phyloP scores from a whole-genome alignment of 805 yeast genomes.

The Clavispora fructus region DNA sequence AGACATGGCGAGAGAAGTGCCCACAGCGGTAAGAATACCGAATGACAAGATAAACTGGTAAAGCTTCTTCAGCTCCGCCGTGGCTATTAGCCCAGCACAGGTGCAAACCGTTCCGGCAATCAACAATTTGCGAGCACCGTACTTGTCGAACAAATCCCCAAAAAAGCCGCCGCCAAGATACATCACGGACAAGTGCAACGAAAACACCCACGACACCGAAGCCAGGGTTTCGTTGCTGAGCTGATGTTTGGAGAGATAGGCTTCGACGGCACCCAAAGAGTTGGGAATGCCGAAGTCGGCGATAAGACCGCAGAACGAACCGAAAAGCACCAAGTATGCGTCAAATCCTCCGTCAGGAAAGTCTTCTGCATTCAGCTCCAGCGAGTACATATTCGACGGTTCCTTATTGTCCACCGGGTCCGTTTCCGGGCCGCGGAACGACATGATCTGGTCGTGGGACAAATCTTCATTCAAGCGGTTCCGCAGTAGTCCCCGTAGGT shows the following conservation, averaged over 20 bases:
- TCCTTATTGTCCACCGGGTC: background rate
- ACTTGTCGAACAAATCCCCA: conserved; percentile 43
- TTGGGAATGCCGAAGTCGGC: conserved; percentile 19
- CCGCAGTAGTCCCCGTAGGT: background rate
- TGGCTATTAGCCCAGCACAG: conserved; percentile 37
- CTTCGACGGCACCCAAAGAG: conserved; percentile 18
- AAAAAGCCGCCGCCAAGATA: conserved; percentile 28
- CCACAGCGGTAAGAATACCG: conserved; percentile 45
- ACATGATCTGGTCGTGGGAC: background rate
- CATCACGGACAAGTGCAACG: conserved; percentile 15
- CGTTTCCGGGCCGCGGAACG: background rate
- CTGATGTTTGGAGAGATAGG: conserved; percentile 16
- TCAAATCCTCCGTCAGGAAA: conserved; percentile 22
- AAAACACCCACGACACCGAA: conserved; percentile 19
- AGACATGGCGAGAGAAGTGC: conserved; percentile 37
- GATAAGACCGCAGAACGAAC: conserved; percentile 17
- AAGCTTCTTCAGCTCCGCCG: conserved; percentile 38
- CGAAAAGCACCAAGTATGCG: conserved; percentile 20
- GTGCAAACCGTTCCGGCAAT: conserved; percentile 32
- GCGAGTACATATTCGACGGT: conserved; percentile 10
- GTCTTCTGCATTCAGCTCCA: conserved; percentile 12
- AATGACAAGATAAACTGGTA: conserved; percentile 51
- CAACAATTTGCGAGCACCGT: conserved; percentile 37
- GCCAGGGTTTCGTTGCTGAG: conserved; percentile 7
- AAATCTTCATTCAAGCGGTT: background rate